Evolutionary conservation across 331 rosid species (phyloP).

Genomic region (Pyracantha coccinea): DNA sequence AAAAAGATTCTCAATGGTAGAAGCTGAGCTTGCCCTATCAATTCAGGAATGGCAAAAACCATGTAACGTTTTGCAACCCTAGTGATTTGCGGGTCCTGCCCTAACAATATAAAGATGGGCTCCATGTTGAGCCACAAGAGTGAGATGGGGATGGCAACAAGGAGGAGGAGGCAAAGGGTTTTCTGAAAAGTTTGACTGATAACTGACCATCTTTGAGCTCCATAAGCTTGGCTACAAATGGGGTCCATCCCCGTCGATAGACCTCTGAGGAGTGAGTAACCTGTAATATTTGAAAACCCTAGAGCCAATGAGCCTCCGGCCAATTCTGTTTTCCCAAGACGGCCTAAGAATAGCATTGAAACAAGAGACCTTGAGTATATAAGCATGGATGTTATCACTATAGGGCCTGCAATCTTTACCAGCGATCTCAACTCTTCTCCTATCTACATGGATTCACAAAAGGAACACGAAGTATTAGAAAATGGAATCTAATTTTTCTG

Average conservation of each 20-base stretch:
- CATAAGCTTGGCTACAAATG: slow-evolving; percentile 90
- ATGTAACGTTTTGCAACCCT: slow-evolving; percentile 68
- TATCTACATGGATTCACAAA: slow-evolving; percentile 38
- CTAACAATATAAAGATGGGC: slow-evolving; percentile 53
- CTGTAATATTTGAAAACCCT: slow-evolving; percentile 77
- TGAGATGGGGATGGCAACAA: slow-evolving; percentile 61
- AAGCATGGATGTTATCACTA: slow-evolving; percentile 56
- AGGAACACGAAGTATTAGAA: neutral
- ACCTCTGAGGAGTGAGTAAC: slow-evolving; percentile 61
- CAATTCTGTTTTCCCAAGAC: slow-evolving; percentile 68
- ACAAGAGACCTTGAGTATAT: slow-evolving; percentile 63
- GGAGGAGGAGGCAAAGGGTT: slow-evolving; percentile 61
- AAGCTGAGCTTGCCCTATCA: slow-evolving; percentile 74
- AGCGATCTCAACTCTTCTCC: slow-evolving; percentile 57
- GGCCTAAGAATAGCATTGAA: slow-evolving; percentile 83
- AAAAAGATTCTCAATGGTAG: slow-evolving; percentile 61
- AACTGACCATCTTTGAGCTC: slow-evolving; percentile 72
- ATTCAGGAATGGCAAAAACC: slow-evolving; percentile 72
- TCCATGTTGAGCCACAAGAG: slow-evolving; percentile 66
- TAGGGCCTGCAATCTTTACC: slow-evolving; percentile 57
- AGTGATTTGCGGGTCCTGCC: slow-evolving; percentile 77
- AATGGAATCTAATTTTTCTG: neutral
- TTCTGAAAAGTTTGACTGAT: slow-evolving; percentile 62
- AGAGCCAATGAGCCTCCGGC: slow-evolving; percentile 91
- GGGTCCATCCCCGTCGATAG: slow-evolving; percentile 91